Base-by-base conservation (phyloP, 441 rosid species). In the Adansonia madagascariensis region DNA sequence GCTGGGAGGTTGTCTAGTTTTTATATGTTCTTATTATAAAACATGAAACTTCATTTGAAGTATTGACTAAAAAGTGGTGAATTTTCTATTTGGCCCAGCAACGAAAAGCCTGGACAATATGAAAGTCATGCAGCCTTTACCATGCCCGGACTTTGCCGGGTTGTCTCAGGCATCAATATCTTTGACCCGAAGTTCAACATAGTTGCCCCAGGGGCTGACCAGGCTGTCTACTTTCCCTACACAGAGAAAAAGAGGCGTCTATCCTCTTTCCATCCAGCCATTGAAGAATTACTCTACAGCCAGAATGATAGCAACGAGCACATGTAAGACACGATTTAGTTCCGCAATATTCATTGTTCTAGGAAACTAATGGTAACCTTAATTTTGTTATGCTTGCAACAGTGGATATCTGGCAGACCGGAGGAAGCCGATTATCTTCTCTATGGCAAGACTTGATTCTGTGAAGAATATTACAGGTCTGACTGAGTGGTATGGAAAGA, bases 201-300 rank as follows among this genome's bases (percentile, higher is more conserved):
- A 20, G 94, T 90, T 75, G 88, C 97, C 61, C 99, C 97, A 11
- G 99, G 99, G 1, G 99, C 98, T 15, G 99, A 95, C 62, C 94
- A 91, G 80, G 87, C 97, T 24, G 94, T 95, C 65, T 95, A 95
- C 84, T 95, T 95, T 75, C 92, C 98, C 55, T 88, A 83, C 84
- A 78, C 90, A 0, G 91, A 90, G 80, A 85, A 82, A 64, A 78
- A 78, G 11, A 83, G 77, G 55, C 79, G 98, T 60, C 35, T 89
- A 2, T 85, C 88, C 12, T 55, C 86, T 15, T 90, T 92, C 76
- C 87, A 89, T 78, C 91, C 97, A 61, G 91, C 86, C 78, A 92
- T 94, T 65, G 86, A 92, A 81, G 97, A 92, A 70, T 85, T 95
- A 0, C 88, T 94, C 56, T 94, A 87, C 84, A 86, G 75, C 55